These are phyloP conservation scores for Pseudozyma sp. DNA, from an alignment of 1,284 basidiomycete genomes.

Conservation along the genomic window DNA sequence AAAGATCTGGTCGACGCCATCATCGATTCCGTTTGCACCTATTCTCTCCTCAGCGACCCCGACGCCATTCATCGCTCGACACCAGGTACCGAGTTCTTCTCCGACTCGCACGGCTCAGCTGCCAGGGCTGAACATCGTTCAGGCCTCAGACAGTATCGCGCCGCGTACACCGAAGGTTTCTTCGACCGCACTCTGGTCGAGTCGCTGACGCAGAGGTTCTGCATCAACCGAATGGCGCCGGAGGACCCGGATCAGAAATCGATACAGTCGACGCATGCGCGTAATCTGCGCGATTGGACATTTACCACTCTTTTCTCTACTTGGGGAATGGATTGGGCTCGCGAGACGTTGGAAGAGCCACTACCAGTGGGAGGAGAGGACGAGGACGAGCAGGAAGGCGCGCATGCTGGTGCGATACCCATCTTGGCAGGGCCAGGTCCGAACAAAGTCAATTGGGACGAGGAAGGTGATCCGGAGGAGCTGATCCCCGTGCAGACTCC, in stretches of 20 bases:
- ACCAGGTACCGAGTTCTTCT: conserved; percentile 48
- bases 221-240: conserved; percentile 25
- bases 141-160: conserved; percentile 28
- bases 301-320: conserved; percentile 50
- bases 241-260: conserved; percentile 58
- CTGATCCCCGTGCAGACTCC: conserved; percentile 57
- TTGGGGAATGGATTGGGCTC: conserved; percentile 61
- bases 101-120: conserved; percentile 3
- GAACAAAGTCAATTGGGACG: conserved; percentile 45
- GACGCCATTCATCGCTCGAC: conserved; percentile 37
- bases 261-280: conserved; percentile 40
- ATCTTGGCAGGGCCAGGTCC: conserved; percentile 39
- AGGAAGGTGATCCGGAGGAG: conserved; percentile 58
- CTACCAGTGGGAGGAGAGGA: conserved; percentile 11
- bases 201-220: conserved; percentile 38
- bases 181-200: conserved; percentile 43
- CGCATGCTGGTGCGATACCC: conserved; percentile 9
- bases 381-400: not conserved
- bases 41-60: conserved; percentile 49
- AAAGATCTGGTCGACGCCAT: conserved; percentile 50
- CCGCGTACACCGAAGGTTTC: conserved; percentile 34
- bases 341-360: conserved; percentile 54
- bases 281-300: conserved; percentile 46
- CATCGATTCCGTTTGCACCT: conserved; percentile 57
- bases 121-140: not conserved